Conservation (phyloP, 1,284 basidiomycete genomes). For the Cryptococcus maquisensis region DNA sequence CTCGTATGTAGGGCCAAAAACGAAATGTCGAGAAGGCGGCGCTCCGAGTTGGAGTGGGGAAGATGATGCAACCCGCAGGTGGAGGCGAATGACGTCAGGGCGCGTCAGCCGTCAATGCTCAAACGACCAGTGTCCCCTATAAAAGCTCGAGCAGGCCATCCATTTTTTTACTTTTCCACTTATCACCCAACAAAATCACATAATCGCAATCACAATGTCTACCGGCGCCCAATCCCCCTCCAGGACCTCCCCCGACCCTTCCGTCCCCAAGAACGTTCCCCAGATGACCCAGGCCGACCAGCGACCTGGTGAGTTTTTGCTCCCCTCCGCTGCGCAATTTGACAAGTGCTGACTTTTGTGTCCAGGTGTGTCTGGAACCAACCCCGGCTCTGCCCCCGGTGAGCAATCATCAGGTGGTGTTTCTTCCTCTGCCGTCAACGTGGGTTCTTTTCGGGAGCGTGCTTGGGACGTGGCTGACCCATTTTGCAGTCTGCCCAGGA, state of each 20-base stretch:
- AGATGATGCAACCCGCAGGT: too few relatives aligned
- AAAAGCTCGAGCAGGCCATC: neutral
- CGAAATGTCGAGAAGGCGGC: too few relatives aligned
- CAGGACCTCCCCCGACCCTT: slow-evolving; percentile 14
- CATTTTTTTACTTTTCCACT: neutral
- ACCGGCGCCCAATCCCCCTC: slow-evolving; percentile 20
- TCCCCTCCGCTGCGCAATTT: neutral
- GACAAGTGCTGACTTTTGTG: neutral
- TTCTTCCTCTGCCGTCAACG: slow-evolving; percentile 10
- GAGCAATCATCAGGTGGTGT: slow-evolving; percentile 6
- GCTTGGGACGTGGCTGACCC: neutral
- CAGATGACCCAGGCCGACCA: slow-evolving; percentile 25
- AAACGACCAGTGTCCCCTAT: neutral
- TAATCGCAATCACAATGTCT: slow-evolving; percentile 11
- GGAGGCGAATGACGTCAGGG: neutral
- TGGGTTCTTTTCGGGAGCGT: neutral
- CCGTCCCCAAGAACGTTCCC: slow-evolving; percentile 10
- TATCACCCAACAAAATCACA: neutral
- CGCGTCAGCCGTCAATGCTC: too few relatives aligned
- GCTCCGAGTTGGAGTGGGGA: too few relatives aligned
- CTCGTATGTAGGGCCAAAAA: too few relatives aligned
- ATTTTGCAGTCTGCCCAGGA: slow-evolving; percentile 9
- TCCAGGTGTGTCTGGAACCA: slow-evolving; percentile 2
- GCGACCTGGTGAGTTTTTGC: slow-evolving; percentile 18
- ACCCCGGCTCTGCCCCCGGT: slow-evolving; percentile 9